Evolutionary conservation across 306 rosid species (phyloP), one percentile per base, ranked within the genome.

Genomic region (Amphicarpaea edgeworthii): DNA sequence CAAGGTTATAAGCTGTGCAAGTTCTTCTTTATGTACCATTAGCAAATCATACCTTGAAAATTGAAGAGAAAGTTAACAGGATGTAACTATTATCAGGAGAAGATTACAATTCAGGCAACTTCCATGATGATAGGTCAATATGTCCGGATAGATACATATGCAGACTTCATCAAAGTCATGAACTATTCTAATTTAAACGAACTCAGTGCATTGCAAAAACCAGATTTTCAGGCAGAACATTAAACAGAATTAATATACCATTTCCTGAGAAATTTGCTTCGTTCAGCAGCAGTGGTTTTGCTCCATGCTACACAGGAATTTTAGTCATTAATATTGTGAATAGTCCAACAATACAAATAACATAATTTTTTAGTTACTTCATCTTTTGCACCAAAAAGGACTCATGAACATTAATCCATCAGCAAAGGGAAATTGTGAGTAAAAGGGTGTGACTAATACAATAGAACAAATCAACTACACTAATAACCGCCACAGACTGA

Each of bases 1-100:
- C 88, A 92, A 89, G 70, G 99, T 95, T 69, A 95, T 89, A 73
- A 95, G 96, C 59, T 95, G 91, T 59, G 91, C 97, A 63, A 95
- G 90, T 83, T 88, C 96, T 82, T 95, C 93, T 77, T 88, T 89
- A 85, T 92, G 92, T 54, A 87, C 81, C 62, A 87, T 83, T 70
- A 95, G 72, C 59, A 92, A 86, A 73, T 95, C 93, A 68, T 86
- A 95, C 98, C 97, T 95, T 79, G 42, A 66, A 41, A 42, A 49
- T 43, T 40, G 19, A 80, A 76, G 67, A 60, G 65, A 84, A 68
- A 46, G 41, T 76, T 40, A 54, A 68, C 51, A 75, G 7, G 6
- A 72, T 19, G 24, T 58, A 51, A 43, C 57, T 26, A 79, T 70
- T 47, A 32, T 41, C 28, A 64, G 46, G 53, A 54, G 12, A 62